Evolutionary conservation across 2,329 filamentous ascomycete genomes (phyloP), one percentile per base, ranked within the genome.

Genomic region (Sporothrix dimorphospora): DNA sequence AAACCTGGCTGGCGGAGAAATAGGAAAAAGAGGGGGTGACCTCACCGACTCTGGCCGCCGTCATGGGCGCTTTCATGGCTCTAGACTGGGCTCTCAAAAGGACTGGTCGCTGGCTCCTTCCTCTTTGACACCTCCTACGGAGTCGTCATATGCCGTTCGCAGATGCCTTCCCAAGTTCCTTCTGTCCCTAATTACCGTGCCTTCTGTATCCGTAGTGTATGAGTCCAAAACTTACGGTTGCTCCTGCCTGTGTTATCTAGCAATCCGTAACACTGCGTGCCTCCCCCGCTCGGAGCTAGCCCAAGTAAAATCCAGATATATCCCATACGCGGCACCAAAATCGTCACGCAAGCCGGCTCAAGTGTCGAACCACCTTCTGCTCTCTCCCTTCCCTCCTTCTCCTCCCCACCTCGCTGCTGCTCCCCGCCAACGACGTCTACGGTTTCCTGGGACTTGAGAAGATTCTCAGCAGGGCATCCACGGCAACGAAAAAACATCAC

Each of bases 41-140:
- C 63, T 72, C 70, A 72, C 70, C 70, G 70, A 59, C 63, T 42
- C 45, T 61, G 47, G 49, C 57, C 57, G 55, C 12, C 40, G 51
- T 68, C 61, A 30, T 47, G n/a, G 59, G 12, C n/a, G 19, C 38
- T 34, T 45, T 68, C 61, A 30, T 12, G 21, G 63, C 63, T 49
- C 45, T 49, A 49, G 45, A 47, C n/a, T n/a, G 16, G 45, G 40
- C 40, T 34, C 14, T 9, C 42, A 45, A 49, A 49, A 30, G 27
- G 19, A 47, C 63, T 49, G 19, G 45, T 53, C 66, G 38, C 47
- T 42, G 34, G 66, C 66, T 57, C 66, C 49, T 69, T 69, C 66
- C 66, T 55, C 66, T 69, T 69, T 67, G 40, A 49, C 63, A 65
- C 34, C 55, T 6, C 7, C 27, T 38, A 14, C 24, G 19, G 55